These are phyloP conservation scores for Carpinus fangiana DNA, from an alignment of 306 rosid species.

Conservation along the genomic window DNA sequence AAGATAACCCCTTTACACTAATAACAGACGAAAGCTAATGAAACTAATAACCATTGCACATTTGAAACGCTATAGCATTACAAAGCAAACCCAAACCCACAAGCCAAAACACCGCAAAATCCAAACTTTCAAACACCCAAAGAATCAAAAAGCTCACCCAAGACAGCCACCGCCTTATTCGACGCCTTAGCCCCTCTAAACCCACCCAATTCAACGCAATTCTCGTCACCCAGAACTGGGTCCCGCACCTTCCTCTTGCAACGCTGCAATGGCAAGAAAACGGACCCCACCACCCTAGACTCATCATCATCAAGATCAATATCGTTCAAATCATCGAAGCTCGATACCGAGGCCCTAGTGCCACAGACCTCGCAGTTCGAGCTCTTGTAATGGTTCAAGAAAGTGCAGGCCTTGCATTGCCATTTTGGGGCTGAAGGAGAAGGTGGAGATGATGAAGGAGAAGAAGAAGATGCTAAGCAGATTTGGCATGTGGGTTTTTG, in stretches of 20 bases:
- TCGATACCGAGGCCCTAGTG: slow-evolving; percentile 60
- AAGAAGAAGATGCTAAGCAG: slow-evolving; percentile 38
- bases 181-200: slow-evolving; percentile 29
- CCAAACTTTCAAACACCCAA: not conserved
- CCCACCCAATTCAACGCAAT: slow-evolving; percentile 22
- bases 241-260: slow-evolving; percentile 57
- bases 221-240: slow-evolving; percentile 22
- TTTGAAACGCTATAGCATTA: not conserved
- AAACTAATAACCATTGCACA: not conserved
- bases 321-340: slow-evolving; percentile 53
- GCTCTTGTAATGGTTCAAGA: slow-evolving; percentile 64
- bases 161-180: slow-evolving; percentile 20
- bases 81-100: slow-evolving; percentile 15
- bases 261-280: slow-evolving; percentile 68
- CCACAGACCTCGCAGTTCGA: slow-evolving; percentile 64
- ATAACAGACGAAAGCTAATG: too few species aligned
- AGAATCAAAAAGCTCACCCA: slow-evolving; percentile 36
- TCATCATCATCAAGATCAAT: slow-evolving; percentile 33
- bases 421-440: slow-evolving; percentile 57
- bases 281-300: slow-evolving; percentile 68
- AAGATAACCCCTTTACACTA: too few species aligned
- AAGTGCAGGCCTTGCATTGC: slow-evolving; percentile 93
- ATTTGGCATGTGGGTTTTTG: slow-evolving; percentile 62
- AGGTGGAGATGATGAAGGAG: slow-evolving; percentile 36
- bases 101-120: not conserved